Evolutionary conservation across 495 filamentous ascomycete species (phyloP).

Genomic region (Parathielavia hyrcaniae): DNA sequence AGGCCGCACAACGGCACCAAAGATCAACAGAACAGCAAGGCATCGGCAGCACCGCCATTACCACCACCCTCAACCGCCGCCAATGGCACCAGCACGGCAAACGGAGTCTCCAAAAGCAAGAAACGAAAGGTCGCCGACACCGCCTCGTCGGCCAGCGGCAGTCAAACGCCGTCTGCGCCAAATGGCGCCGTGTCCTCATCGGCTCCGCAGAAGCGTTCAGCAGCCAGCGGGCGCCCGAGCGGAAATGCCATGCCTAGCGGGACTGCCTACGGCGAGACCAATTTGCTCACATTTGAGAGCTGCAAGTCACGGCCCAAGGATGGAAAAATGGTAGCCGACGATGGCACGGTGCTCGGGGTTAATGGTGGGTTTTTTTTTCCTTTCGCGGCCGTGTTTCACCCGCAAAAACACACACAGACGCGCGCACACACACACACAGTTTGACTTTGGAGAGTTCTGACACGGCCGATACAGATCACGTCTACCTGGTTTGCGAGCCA

Average conservation of each 20-base stretch:
- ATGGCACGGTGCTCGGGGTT: conserved; percentile 72
- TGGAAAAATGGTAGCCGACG: conserved; percentile 78
- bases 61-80: conserved; percentile 12
- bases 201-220: conserved; percentile 36
- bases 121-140: conserved; percentile 64
- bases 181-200: conserved; percentile 24
- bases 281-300: conserved; percentile 82
- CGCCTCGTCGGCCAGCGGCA: conserved; percentile 36
- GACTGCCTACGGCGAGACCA: conserved; percentile 51
- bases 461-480: conserved; percentile 63
- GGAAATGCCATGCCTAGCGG: conserved; percentile 22
- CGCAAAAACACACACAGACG: not conserved
- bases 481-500: conserved; percentile 95
- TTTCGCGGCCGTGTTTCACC: not conserved
- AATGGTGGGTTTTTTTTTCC: conserved; percentile 79
- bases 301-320: conserved; percentile 62
- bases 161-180: conserved; percentile 46
- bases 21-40: conserved; percentile 24
- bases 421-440: not conserved
- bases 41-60: conserved; percentile 25
- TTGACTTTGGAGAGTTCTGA: conserved; percentile 22
- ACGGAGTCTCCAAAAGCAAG: conserved; percentile 46
- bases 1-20: conserved; percentile 30
- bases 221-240: conserved; percentile 38
- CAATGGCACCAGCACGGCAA: conserved; percentile 49